phyloP scores from a whole-genome alignment of 1,139 yeast genomes.

The Debaryomyces singareniensis region DNA sequence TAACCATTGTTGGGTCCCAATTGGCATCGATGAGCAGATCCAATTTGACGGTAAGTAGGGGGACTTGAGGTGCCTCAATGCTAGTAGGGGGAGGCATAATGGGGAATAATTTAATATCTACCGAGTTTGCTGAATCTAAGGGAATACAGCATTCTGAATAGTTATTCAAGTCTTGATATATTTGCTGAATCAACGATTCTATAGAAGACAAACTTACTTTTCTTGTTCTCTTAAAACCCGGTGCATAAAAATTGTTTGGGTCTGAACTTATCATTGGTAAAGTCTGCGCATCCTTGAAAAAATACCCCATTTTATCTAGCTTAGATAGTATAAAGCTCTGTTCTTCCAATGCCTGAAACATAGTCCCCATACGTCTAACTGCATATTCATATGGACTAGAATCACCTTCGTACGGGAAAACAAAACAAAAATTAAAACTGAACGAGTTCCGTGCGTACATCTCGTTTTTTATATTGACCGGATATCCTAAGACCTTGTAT shows the following conservation, averaged over 20 bases:
- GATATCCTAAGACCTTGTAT: constrained; percentile 80
- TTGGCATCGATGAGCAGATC: constrained; percentile 71
- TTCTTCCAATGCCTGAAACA: constrained; percentile 88
- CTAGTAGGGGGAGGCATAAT: constrained; percentile 79
- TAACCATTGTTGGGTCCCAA: constrained; percentile 97
- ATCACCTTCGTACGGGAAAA: constrained; percentile 77
- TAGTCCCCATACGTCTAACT: constrained; percentile 73
- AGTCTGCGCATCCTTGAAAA: constrained; percentile 21
- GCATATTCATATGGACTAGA: constrained; percentile 84
- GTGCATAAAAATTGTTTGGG: constrained; percentile 18
- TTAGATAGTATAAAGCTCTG: constrained; percentile 74
- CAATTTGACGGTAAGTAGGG: constrained; percentile 74
- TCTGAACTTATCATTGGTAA: constrained; percentile 1
- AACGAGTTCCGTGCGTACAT: constrained; percentile 86
- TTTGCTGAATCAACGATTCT: constrained; percentile 77
- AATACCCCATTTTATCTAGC: constrained; percentile 29
- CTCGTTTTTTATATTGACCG: constrained; percentile 71
- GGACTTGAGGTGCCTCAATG: constrained; percentile 73
- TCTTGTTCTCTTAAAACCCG: constrained; percentile 37
- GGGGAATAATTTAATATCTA: constrained; percentile 89
- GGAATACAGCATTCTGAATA: constrained; percentile 96
- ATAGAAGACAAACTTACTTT: constrained; percentile 53
- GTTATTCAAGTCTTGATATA: constrained; percentile 87
- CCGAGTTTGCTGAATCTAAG: constrained; percentile 80
- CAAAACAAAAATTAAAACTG: constrained; percentile 88